A percentile compares a stretch with the other conserved stretches of the same genome.
These are phyloP conservation scores for Russula dissimulans DNA, from an alignment of 768 basidiomycete species.

Conservation along the genomic window DNA sequence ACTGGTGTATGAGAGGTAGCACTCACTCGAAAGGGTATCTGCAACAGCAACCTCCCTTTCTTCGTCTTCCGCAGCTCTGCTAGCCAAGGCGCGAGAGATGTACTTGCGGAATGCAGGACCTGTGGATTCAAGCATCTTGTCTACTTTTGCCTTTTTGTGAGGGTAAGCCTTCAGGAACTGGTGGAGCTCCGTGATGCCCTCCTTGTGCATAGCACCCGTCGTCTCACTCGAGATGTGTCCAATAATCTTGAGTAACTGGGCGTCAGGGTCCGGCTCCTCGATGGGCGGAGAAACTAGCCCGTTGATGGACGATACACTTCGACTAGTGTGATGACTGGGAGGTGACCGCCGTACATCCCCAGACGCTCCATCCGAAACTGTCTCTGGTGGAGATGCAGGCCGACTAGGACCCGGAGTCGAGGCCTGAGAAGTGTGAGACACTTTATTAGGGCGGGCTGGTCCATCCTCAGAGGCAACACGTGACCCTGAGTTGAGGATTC, in stretches of 20 bases:
- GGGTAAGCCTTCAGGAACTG: slow-evolving; percentile 89
- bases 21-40: slow-evolving; percentile 73
- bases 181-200: slow-evolving; percentile 90
- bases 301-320: slow-evolving; percentile 54
- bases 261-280: slow-evolving; percentile 83
- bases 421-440: slow-evolving; percentile 36
- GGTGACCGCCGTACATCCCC: slow-evolving; percentile 43
- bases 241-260: slow-evolving; percentile 71
- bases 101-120: slow-evolving; percentile 89
- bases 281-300: slow-evolving; percentile 46
- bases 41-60: slow-evolving; percentile 74
- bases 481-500: slow-evolving; percentile 69
- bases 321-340: slow-evolving; percentile 58
- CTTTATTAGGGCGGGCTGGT: slow-evolving; percentile 19
- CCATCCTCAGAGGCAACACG: slow-evolving; percentile 33
- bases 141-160: slow-evolving; percentile 70
- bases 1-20: neutral
- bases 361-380: slow-evolving; percentile 37
- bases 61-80: slow-evolving; percentile 78
- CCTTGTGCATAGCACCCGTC: slow-evolving; percentile 82
- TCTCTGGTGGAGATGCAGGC: slow-evolving; percentile 63
- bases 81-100: slow-evolving; percentile 79
- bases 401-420: slow-evolving; percentile 56
- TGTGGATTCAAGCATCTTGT: slow-evolving; percentile 82
- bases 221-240: slow-evolving; percentile 84